Evolutionary conservation across 371 early-diverging fungal species (phyloP), one percentile per base, ranked within the genome.

Genomic region (Mortierella sp.): DNA sequence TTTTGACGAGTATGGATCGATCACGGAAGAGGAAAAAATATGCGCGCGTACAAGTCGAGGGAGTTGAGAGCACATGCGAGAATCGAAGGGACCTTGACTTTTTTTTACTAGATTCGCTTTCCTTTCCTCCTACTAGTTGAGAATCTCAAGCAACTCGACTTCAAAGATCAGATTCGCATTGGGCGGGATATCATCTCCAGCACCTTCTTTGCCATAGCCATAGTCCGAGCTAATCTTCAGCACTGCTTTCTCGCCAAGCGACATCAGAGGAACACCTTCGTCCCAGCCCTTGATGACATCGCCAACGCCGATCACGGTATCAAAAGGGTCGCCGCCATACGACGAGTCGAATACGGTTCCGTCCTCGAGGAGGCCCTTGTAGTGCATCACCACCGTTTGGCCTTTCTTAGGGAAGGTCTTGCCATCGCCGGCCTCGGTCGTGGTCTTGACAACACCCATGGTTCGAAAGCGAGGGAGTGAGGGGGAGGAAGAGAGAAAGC

Each of bases 281-380:
- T 91, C 90, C 91, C 93, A 92, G 70, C 96, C 97, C 67, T 83
- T 81, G 84, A 98, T 98, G 78, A 98, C 95, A 68, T 85, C 89
- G n/a, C 96, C 96, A 45, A 94, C 91, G 72, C 98, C 98, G 67
- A 98, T 96, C 34, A 67, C 71, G 84, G 89, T 89, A 21, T 68
- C 73, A 78, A 98, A 96, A 51, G 95, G 92, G 52, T 83, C 38
- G 41, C 84, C 82, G 74, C 94, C 90, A 67, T 84, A 82, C 57
- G 94, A 93, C 63, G 93, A 92, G 79, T 98, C 98, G 58, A 98
- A 98, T 83, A 90, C 85, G 18, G 34, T 71, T 49, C 97, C 96
- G 72, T 90, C 80, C 24, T 58, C 10, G 34, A 34, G 34, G 34
- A 10, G 34, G 34, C 34, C 7, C 34, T 34, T 34, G 10, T 10